phyloP scores from a whole-genome alignment of 441 rosid species.

The Lagerstroemia fauriei region DNA sequence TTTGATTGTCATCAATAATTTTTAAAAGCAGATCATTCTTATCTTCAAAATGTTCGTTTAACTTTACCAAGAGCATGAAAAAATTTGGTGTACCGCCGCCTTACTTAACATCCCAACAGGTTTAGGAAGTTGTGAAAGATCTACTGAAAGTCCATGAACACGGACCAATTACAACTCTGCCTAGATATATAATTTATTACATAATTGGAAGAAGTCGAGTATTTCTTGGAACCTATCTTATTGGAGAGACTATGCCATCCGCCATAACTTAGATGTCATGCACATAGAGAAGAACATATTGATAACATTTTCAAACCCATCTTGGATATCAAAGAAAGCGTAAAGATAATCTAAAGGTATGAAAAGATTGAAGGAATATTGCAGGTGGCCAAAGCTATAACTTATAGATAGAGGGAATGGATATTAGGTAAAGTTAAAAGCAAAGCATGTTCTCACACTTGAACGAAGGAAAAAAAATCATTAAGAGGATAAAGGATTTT shows the following conservation, averaged over 20 bases:
- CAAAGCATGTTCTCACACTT: neutral
- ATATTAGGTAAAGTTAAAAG: neutral
- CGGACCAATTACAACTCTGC: too few relatives aligned
- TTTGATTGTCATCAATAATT: too few relatives aligned
- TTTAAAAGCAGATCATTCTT: too few relatives aligned
- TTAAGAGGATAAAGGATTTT: too few relatives aligned
- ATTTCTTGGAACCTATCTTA: neutral
- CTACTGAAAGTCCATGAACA: neutral
- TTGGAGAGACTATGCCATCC: neutral
- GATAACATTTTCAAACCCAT: neutral
- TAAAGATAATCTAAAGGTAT: neutral
- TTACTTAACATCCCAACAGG: neutral
- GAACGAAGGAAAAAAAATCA: too few relatives aligned
- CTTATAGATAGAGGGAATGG: neutral
- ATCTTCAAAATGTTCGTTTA: too few relatives aligned
- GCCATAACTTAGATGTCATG: neutral
- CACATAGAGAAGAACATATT: conserved; percentile 2
- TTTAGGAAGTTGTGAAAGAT: neutral
- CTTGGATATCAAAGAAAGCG: neutral
- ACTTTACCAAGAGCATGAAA: too few relatives aligned
- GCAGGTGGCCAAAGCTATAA: neutral
- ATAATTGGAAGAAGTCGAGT: neutral
- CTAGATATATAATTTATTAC: neutral
- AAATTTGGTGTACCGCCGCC: neutral
- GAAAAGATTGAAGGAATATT: neutral